Evolutionary conservation across 2,329 filamentous ascomycete genomes (phyloP).

Genomic region (Orbilia oligospora): DNA sequence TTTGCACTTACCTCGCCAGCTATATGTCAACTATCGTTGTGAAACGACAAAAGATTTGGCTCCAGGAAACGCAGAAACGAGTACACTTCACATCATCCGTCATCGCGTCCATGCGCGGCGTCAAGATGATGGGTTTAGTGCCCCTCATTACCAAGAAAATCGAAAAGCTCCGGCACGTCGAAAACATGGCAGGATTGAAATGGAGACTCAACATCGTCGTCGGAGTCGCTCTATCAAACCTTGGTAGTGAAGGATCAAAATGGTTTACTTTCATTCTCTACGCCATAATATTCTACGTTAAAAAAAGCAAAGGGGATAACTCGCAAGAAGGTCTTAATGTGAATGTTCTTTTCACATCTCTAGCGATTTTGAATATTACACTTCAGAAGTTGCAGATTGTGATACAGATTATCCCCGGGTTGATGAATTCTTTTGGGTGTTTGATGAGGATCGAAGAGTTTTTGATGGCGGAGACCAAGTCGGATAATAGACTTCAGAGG

Average conservation of each 20-base stretch:
- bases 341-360: conserved; percentile 50
- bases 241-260: conserved; percentile 53
- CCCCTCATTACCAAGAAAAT: conserved; percentile 37
- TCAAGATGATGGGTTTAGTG: conserved; percentile 57
- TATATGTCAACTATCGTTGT: conserved; percentile 39
- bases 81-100: conserved; percentile 59
- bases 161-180: conserved; percentile 29
- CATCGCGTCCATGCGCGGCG: conserved; percentile 56
- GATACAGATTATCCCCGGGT: conserved; percentile 44
- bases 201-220: conserved; percentile 42
- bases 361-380: conserved; percentile 52
- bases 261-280: conserved; percentile 59
- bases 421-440: conserved; percentile 52
- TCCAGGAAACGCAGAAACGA: conserved; percentile 53
- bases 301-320: conserved; percentile 18
- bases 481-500: conserved; percentile 41
- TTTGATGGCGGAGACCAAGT: conserved; percentile 44
- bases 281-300: conserved; percentile 41
- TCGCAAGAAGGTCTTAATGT: conserved; percentile 43
- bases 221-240: conserved; percentile 31
- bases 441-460: conserved; percentile 54
- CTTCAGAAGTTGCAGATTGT: conserved; percentile 44
- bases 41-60: conserved; percentile 48
- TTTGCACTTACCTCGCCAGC: conserved; percentile 37
- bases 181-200: conserved; percentile 43